These are phyloP conservation scores for Phragmites australis DNA, from an alignment of 176 grass and related monocot genomes.

Conservation along the genomic window DNA sequence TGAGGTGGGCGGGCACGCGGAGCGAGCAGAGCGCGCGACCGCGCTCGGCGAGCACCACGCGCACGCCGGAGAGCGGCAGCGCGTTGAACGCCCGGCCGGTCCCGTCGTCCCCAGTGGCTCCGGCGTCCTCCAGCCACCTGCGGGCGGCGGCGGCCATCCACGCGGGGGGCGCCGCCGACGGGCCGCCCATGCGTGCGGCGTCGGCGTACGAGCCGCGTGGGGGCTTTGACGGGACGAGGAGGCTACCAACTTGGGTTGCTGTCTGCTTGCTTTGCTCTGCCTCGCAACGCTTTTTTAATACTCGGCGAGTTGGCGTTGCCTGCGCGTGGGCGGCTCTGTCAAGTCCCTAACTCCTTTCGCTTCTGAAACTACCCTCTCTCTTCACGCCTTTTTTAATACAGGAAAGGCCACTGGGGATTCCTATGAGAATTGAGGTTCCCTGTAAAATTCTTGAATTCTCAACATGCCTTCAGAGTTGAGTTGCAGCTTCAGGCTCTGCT, in stretches of 20 bases:
- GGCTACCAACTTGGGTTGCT: background rate
- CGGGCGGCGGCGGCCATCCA: slow-evolving; percentile 46
- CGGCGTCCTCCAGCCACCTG: slow-evolving; percentile 67
- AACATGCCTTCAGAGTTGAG: no score
- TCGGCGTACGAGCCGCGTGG: background rate
- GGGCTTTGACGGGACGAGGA: background rate
- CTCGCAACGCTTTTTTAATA: no score
- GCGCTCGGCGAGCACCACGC: slow-evolving; percentile 35
- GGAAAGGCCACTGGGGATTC: no score
- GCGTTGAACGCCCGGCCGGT: slow-evolving; percentile 55
- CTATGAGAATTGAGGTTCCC: no score
- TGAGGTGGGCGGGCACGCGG: slow-evolving; percentile 64
- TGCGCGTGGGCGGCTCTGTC: no score
- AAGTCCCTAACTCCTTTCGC: no score
- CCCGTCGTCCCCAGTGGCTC: background rate
- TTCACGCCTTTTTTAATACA: no score
- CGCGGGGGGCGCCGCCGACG: no score
- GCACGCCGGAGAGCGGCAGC: slow-evolving; percentile 57
- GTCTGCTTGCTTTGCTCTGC: no score
- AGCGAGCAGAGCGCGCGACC: slow-evolving; percentile 60
- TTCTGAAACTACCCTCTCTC: no score
- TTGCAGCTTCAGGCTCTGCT: background rate
- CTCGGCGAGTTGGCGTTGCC: no score
- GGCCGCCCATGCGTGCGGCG: slow-evolving; percentile 23
- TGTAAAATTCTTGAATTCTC: no score